These are phyloP conservation scores for Trichomonas tenax DNA, from an alignment of 208 protist genomes.

Conservation along the genomic window DNA sequence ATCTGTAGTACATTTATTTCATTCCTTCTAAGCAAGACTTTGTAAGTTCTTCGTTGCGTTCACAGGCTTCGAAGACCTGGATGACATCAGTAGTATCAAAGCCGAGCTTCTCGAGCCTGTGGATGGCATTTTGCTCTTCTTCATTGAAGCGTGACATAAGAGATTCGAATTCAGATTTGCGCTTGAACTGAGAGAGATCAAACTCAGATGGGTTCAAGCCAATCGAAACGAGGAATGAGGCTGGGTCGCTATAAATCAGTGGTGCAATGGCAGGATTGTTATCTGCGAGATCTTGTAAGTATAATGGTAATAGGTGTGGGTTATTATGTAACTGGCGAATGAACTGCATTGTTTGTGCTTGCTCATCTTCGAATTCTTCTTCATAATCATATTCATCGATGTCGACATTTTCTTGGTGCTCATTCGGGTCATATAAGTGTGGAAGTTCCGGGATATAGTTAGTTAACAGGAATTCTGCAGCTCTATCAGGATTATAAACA, in stretches of 20 bases:
- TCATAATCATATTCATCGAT: neutral
- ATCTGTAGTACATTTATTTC: neutral
- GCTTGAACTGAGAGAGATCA: neutral
- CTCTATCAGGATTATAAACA: neutral
- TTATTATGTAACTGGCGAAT: neutral
- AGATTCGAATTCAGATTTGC: constrained; percentile 7
- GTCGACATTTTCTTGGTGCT: neutral
- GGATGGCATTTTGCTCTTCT: constrained; percentile 20
- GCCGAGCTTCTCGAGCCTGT: constrained; percentile 12
- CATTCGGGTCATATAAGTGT: neutral
- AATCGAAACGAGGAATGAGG: neutral
- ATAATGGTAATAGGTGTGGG: neutral
- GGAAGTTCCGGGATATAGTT: neutral
- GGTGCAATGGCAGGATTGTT: neutral
- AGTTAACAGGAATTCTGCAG: neutral
- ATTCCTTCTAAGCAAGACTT: neutral
- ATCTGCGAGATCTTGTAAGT: neutral
- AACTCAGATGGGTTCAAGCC: neutral
- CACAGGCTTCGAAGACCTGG: constrained; percentile 19
- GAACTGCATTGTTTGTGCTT: neutral
- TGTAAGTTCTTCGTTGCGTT: constrained; percentile 23
- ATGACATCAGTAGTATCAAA: constrained; percentile 7
- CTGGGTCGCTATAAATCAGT: neutral
- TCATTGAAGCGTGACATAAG: neutral
- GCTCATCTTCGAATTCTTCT: neutral